These are phyloP conservation scores for Cotoneaster glaucophyllus DNA, from an alignment of 306 rosid species.

Conservation along the genomic window DNA sequence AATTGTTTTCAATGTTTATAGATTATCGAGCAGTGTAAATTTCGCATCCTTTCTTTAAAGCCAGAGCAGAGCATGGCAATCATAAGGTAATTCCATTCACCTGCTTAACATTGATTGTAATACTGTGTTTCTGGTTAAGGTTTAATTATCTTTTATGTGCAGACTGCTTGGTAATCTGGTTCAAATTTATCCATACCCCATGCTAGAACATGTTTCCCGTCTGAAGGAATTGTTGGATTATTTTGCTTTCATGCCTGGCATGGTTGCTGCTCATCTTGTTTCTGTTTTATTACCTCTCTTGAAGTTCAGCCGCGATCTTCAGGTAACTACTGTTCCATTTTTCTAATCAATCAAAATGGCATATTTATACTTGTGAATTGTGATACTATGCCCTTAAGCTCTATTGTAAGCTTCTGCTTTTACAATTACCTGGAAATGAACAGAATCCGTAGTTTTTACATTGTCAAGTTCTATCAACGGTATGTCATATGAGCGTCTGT, in stretches of 20 bases:
- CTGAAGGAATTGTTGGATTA: conserved; percentile 37
- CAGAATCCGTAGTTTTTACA: neutral
- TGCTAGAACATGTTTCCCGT: conserved; percentile 31
- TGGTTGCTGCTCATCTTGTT: conserved; percentile 32
- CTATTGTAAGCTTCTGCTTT: neutral
- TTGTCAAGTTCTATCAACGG: neutral
- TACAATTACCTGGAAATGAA: neutral
- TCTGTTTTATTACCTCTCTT: conserved; percentile 30
- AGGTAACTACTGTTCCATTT: conserved; percentile 12
- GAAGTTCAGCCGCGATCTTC: conserved; percentile 35
- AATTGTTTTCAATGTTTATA: neutral
- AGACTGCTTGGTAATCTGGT: conserved; percentile 27
- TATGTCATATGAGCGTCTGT: neutral
- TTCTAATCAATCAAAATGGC: neutral
- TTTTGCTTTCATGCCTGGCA: conserved; percentile 36
- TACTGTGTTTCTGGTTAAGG: neutral
- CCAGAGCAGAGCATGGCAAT: conserved; percentile 28
- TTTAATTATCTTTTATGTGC: conserved; percentile 11
- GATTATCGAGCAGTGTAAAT: conserved; percentile 40
- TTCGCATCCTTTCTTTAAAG: conserved; percentile 35
- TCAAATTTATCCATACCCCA: conserved; percentile 20
- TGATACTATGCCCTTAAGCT: neutral
- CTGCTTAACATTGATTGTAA: neutral
- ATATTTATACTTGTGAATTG: neutral
- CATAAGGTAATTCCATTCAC: conserved; percentile 19